These are phyloP conservation scores for Phytophthora fragariaefolia DNA, from an alignment of 352 stramenopile genomes.

Conservation along the genomic window DNA sequence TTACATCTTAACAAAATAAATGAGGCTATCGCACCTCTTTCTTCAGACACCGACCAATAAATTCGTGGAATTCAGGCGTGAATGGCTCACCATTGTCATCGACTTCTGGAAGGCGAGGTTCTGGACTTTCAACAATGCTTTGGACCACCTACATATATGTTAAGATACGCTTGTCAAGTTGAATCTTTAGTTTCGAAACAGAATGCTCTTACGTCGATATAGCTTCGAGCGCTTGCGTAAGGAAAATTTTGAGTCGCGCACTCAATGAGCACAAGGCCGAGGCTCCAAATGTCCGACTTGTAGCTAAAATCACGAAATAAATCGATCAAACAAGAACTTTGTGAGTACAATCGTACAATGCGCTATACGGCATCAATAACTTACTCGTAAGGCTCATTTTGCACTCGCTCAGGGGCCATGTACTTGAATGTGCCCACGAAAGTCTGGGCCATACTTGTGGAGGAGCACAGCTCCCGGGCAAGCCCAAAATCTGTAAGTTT, in stretches of 20 bases:
- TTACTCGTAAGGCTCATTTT: slow-evolving; percentile 80
- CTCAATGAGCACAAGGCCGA: slow-evolving; percentile 79
- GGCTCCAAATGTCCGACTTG: slow-evolving; percentile 82
- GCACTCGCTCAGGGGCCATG: slow-evolving; percentile 93
- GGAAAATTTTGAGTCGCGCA: slow-evolving; percentile 66
- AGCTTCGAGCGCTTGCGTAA: slow-evolving; percentile 58
- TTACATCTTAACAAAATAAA: too few species aligned
- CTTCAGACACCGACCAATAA: slow-evolving; percentile 64
- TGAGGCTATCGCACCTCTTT: slow-evolving; percentile 55
- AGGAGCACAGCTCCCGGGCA: slow-evolving; percentile 67
- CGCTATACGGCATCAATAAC: slow-evolving; percentile 9
- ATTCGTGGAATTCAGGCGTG: slow-evolving; percentile 57
- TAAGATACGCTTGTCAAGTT: too few species aligned
- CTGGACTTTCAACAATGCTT: slow-evolving; percentile 70
- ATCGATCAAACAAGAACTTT: background rate
- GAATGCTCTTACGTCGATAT: slow-evolving; percentile 77
- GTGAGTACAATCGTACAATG: slow-evolving; percentile 1
- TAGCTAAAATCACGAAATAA: slow-evolving; percentile 44
- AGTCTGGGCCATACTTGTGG: slow-evolving; percentile 80
- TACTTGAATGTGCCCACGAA: slow-evolving; percentile 94
- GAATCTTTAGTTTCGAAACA: too few species aligned
- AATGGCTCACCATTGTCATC: slow-evolving; percentile 41
- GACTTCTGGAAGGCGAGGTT: slow-evolving; percentile 50
- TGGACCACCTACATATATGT: slow-evolving; percentile 59
- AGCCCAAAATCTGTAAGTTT: slow-evolving; percentile 89